Percentiles rank a stretch among this genome's conserved stretches.
Evolutionary conservation across 192 early-diverging fungal genomes (phyloP).

Genomic region (Coemansia furcata): DNA sequence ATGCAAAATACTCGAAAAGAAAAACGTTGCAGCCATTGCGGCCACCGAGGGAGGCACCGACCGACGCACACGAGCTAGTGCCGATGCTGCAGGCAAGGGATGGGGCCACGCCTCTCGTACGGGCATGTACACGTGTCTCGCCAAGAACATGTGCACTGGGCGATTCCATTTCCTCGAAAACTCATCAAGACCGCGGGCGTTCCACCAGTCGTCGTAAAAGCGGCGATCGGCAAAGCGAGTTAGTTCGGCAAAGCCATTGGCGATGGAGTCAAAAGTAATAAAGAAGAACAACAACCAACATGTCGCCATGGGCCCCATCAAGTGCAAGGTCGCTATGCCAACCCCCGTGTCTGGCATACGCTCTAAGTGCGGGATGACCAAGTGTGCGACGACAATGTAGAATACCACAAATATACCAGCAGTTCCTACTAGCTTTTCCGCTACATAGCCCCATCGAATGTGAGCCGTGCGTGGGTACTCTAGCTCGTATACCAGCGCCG

Average conservation of each 20-base stretch:
- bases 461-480: conserved; percentile 85
- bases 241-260: conserved; percentile 94
- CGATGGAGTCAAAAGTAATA: conserved; percentile 96
- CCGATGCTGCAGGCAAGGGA: background rate
- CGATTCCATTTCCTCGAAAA: conserved; percentile 98
- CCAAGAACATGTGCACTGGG: conserved; percentile 88
- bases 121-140: conserved; percentile 87
- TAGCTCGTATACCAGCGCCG: conserved; percentile 90
- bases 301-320: conserved; percentile 88
- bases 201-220: conserved; percentile 99
- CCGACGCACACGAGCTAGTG: conserved; percentile 3
- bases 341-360: conserved; percentile 63
- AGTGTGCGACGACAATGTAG: conserved; percentile 82
- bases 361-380: conserved; percentile 79
- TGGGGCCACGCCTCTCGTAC: conserved; percentile 59
- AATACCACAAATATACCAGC: conserved; percentile 78
- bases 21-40: conserved; percentile 51
- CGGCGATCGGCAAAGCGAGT: conserved; percentile 92
- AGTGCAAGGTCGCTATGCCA: conserved; percentile 56
- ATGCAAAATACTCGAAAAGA: conserved; percentile 50
- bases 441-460: conserved; percentile 84
- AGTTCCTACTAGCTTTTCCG: conserved; percentile 77
- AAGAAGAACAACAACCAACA: conserved; percentile 91
- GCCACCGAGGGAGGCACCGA: conserved; percentile 32
- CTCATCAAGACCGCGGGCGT: conserved; percentile 82